These are phyloP conservation scores for Mycocentrospora acerina DNA, from an alignment of 2,329 filamentous ascomycete genomes.

Conservation along the genomic window DNA sequence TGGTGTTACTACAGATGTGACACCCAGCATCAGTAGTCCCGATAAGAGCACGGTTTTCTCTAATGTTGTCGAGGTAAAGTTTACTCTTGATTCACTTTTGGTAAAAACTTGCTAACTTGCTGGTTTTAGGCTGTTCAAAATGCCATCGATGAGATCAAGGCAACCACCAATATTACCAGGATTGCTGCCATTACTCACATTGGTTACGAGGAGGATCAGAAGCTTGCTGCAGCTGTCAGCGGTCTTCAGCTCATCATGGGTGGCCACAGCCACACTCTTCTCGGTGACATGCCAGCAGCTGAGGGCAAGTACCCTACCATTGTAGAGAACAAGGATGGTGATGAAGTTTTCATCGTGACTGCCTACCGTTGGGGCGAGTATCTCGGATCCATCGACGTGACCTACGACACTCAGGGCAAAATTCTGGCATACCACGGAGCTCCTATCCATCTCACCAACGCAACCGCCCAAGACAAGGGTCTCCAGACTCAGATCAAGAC, in stretches of 20 bases:
- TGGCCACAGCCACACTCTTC: slow-evolving; percentile 59
- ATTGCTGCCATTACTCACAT: slow-evolving; percentile 69
- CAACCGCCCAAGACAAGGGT: slow-evolving; percentile 57
- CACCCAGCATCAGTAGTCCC: slow-evolving; percentile 60
- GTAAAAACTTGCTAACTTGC: neutral
- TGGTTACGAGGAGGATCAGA: slow-evolving; percentile 64
- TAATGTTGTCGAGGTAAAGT: slow-evolving; percentile 50
- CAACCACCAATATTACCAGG: slow-evolving; percentile 62
- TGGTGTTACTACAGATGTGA: slow-evolving; percentile 64
- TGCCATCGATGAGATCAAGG: slow-evolving; percentile 62
- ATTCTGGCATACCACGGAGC: slow-evolving; percentile 64
- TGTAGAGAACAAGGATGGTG: slow-evolving; percentile 59
- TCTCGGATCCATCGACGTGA: slow-evolving; percentile 66
- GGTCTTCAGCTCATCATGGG: slow-evolving; percentile 70
- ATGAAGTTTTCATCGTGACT: slow-evolving; percentile 69
- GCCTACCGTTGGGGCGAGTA: slow-evolving; percentile 71
- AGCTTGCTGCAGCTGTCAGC: slow-evolving; percentile 60
- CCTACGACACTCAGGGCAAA: slow-evolving; percentile 62
- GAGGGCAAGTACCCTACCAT: slow-evolving; percentile 66
- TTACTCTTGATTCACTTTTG: neutral
- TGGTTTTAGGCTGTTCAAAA: slow-evolving; percentile 54
- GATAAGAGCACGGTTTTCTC: slow-evolving; percentile 60
- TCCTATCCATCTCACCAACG: slow-evolving; percentile 65
- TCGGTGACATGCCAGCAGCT: slow-evolving; percentile 61
- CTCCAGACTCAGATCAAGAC: slow-evolving; percentile 60